Evolutionary conservation across 176 grass and related monocot species (phyloP).

Genomic region (Aegilops longissima): DNA sequence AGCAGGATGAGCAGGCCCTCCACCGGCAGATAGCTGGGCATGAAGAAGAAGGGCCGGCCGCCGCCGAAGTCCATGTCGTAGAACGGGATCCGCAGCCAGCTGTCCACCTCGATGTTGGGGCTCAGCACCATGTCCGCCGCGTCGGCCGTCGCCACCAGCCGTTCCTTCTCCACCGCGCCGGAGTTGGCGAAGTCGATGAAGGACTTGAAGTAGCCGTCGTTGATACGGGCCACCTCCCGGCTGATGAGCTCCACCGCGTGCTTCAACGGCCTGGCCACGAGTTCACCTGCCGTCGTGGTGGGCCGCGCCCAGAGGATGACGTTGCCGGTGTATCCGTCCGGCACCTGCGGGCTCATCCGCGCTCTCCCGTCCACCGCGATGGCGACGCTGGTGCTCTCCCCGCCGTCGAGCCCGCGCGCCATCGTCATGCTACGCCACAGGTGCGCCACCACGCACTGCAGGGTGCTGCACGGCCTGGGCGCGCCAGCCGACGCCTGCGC

Average conservation of each 20-base stretch:
- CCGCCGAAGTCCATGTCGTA: constrained; percentile 38
- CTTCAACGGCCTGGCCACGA: background rate
- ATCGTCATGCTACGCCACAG: constrained; percentile 30
- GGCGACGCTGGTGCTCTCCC: constrained; percentile 8
- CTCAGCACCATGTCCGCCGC: constrained; percentile 25
- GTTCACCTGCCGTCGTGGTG: background rate
- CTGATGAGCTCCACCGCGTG: constrained; percentile 31
- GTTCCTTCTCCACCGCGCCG: constrained; percentile 3
- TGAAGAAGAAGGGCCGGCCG: constrained; percentile 34
- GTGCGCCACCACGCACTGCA: constrained; percentile 35
- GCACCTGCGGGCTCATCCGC: constrained; percentile 27
- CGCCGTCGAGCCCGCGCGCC: constrained; percentile 20
- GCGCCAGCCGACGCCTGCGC: constrained; percentile 3
- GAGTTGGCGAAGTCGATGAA: constrained; percentile 32
- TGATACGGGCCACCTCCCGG: constrained; percentile 18
- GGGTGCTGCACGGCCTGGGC: constrained; percentile 26
- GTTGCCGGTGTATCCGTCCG: constrained; percentile 23
- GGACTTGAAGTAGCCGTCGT: constrained; percentile 36
- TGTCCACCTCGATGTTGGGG: constrained; percentile 30
- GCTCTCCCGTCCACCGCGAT: constrained; percentile 29
- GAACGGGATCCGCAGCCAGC: constrained; percentile 34
- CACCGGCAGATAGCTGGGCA: constrained; percentile 34
- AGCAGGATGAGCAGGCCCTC: constrained; percentile 27
- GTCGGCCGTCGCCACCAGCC: constrained; percentile 29
- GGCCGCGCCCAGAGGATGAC: constrained; percentile 34